Percentiles rank a stretch among this genome's conserved stretches.
These are phyloP conservation scores for Penicillium robsamsonii DNA, from an alignment of 495 filamentous ascomycete genomes.

Conservation along the genomic window DNA sequence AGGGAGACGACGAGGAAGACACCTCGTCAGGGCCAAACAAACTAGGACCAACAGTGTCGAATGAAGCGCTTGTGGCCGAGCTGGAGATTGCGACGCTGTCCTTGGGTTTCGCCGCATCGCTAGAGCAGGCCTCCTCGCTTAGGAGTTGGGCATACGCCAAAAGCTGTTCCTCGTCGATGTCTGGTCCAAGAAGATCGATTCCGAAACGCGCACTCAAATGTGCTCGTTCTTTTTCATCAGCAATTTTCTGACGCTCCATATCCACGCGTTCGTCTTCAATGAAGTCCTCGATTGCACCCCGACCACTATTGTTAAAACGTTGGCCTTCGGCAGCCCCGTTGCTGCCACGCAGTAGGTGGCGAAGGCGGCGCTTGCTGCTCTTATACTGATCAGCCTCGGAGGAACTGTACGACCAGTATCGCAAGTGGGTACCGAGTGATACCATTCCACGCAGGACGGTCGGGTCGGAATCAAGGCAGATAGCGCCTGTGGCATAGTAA, in stretches of 20 bases:
- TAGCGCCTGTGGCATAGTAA: slow-evolving; percentile 78
- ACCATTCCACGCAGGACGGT: slow-evolving; percentile 89
- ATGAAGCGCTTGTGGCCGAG: slow-evolving; percentile 44
- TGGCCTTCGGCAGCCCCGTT: slow-evolving; percentile 52
- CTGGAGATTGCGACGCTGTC: slow-evolving; percentile 46
- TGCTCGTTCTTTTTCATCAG: slow-evolving; percentile 58
- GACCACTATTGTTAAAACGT: slow-evolving; percentile 57
- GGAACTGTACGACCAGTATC: slow-evolving; percentile 93
- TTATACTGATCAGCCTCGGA: slow-evolving; percentile 62
- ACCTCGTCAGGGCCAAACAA: slow-evolving; percentile 49
- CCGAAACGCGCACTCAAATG: slow-evolving; percentile 77
- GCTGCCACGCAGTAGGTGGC: slow-evolving; percentile 57
- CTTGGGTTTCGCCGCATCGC: slow-evolving; percentile 57
- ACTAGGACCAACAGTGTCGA: slow-evolving; percentile 45
- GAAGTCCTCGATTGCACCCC: slow-evolving; percentile 68
- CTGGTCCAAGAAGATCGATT: slow-evolving; percentile 68
- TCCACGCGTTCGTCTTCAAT: slow-evolving; percentile 81
- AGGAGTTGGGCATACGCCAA: slow-evolving; percentile 85
- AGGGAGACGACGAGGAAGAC: slow-evolving; percentile 41
- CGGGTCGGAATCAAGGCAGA: slow-evolving; percentile 85
- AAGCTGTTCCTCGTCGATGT: slow-evolving; percentile 81
- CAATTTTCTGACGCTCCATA: slow-evolving; percentile 69
- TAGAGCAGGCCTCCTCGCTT: slow-evolving; percentile 71
- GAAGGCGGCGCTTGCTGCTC: slow-evolving; percentile 58
- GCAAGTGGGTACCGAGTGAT: slow-evolving; percentile 78